Evolutionary conservation across 1,139 yeast species (phyloP), one percentile per base, ranked within the genome.

Genomic region (Magnusiomyces sp.): DNA sequence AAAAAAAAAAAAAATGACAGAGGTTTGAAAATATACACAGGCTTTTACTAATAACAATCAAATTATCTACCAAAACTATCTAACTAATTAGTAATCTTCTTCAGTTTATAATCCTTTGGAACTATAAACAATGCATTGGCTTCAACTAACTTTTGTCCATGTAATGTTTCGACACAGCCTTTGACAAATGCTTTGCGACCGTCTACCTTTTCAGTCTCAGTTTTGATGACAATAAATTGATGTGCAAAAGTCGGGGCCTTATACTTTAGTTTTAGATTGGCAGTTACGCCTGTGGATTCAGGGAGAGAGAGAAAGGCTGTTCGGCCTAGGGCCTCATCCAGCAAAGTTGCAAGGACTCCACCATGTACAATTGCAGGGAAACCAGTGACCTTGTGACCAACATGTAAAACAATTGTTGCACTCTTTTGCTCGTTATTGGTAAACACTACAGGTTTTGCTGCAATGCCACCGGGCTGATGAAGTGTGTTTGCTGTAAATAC

Each of bases 291-390:
- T 6, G 65, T 56, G 31, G 57, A 57, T 4, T 53, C 57, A 1
- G 59, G 63, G 47, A 66, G 55, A 6, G 58, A 49, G 43, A 78
- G 67, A 6, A 76, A 73, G 0, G 83, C 82, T 50, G 77, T 76
- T 48, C 83, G 66, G 51, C 78, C 81, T 68, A 80, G 74, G 2
- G 85, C 73, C 55, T 89, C 96, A 61, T 86, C 94, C 52, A 88
- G 70, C 13, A 90, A 69, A 0, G 95, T 83, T 7, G 95, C 95
- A 38, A 90, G 66, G 41, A 90, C 79, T 0, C 97, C 97, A 2
- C 97, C 97, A 62, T 90, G 97, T 0, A 88, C 76, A 38, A 90
- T 70, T 58, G 86, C 81, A 1, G 97, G 97, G 62, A 83, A 89
- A 1, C 97, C 97, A 45, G 94, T 81, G 37, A 89, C 68, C 55